These are phyloP conservation scores for Paraglomus brasilianum DNA, from an alignment of 192 early-diverging fungal genomes.

Conservation along the genomic window DNA sequence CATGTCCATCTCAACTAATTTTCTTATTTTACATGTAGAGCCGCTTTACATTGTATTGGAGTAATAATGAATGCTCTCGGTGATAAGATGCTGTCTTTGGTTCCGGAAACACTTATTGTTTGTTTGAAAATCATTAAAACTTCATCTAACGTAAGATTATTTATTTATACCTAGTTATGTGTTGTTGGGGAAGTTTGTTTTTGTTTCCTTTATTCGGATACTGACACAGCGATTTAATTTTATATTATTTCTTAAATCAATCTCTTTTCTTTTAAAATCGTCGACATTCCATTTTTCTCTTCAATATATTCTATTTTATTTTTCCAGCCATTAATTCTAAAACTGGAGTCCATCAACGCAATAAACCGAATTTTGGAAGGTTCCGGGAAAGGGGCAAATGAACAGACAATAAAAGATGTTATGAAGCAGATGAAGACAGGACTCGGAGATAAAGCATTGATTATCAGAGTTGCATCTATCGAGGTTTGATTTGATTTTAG, in stretches of 20 bases:
- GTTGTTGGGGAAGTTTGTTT: no score
- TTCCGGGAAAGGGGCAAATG: constrained; percentile 69
- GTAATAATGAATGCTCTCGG: constrained; percentile 75
- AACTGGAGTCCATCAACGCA: constrained; percentile 68
- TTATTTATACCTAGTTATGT: not conserved
- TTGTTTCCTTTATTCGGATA: no score
- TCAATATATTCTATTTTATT: not conserved
- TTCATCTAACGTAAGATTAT: constrained; percentile 46
- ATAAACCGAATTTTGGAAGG: constrained; percentile 67
- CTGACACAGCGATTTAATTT: no score
- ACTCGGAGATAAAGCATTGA: constrained; percentile 68
- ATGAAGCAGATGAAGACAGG: constrained; percentile 62
- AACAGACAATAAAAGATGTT: constrained; percentile 70
- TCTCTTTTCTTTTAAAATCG: not conserved
- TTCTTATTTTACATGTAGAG: constrained; percentile 40
- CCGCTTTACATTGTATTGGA: constrained; percentile 74
- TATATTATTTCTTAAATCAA: no score
- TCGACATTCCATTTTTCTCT: not conserved
- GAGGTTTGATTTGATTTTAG: constrained; percentile 49
- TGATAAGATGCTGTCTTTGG: constrained; percentile 68
- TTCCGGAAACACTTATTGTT: constrained; percentile 60
- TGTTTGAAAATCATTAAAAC: constrained; percentile 68
- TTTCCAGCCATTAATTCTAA: constrained; percentile 55
- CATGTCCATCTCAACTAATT: no score
- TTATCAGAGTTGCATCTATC: constrained; percentile 62